These are phyloP conservation scores for Conticribra weissflogii DNA, from an alignment of 108 stramenopile genomes.

Conservation along the genomic window DNA sequence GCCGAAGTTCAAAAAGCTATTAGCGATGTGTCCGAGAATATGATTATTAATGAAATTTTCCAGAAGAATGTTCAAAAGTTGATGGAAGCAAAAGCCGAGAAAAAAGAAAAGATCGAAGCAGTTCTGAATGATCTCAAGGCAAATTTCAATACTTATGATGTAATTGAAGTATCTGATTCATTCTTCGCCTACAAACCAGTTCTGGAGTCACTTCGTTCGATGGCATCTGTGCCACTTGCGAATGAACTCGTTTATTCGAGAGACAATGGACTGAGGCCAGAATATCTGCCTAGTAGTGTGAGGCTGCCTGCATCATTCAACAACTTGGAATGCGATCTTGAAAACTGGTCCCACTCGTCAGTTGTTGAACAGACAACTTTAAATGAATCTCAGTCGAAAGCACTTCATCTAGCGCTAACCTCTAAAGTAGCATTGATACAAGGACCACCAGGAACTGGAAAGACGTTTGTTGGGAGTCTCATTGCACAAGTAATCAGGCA, in stretches of 20 bases:
- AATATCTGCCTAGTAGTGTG: slow-evolving; percentile 13
- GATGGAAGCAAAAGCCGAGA: not conserved
- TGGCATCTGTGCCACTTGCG: slow-evolving; percentile 39
- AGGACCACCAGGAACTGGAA: slow-evolving; percentile 54
- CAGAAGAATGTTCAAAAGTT: slow-evolving; percentile 9
- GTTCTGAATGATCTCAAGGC: slow-evolving; percentile 1
- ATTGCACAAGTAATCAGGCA: slow-evolving; percentile 50
- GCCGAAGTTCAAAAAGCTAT: slow-evolving; percentile 20
- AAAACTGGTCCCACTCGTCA: slow-evolving; percentile 23
- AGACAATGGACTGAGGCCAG: slow-evolving; percentile 2
- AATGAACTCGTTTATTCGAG: slow-evolving; percentile 26
- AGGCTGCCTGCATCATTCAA: slow-evolving; percentile 26
- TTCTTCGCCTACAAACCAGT: slow-evolving; percentile 58
- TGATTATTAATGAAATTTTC: not conserved
- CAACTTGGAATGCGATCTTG: slow-evolving; percentile 24
- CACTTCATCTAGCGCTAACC: slow-evolving; percentile 40
- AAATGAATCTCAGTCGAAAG: slow-evolving; percentile 46
- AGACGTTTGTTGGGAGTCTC: slow-evolving; percentile 53
- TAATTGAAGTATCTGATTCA: slow-evolving; percentile 57
- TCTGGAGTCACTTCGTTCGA: slow-evolving; percentile 42
- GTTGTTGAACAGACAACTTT: slow-evolving; percentile 36
- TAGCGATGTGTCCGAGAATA: slow-evolving; percentile 27
- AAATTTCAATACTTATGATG: slow-evolving; percentile 39
- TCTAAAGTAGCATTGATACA: slow-evolving; percentile 53
- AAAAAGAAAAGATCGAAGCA: not conserved